Evolutionary conservation across 2,329 filamentous ascomycete species (phyloP).

Genomic region (Endothia cerciana): DNA sequence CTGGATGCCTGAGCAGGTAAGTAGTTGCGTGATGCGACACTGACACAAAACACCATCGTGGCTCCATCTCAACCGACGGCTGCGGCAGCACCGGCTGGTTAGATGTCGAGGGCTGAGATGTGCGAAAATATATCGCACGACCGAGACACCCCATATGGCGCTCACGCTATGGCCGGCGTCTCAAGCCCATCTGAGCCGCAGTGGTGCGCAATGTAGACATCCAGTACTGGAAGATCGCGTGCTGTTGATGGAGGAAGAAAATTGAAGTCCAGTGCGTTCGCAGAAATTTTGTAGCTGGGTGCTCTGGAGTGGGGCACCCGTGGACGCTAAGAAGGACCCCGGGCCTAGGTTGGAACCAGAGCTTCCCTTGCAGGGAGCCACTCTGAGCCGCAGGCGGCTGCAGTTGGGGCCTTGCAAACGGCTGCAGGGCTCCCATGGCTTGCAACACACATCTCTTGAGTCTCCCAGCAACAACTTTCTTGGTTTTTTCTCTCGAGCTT

Average conservation of each 20-base stretch:
- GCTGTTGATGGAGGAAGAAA: constrained; percentile 23
- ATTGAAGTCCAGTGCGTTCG: constrained; percentile 22
- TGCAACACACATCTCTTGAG: background rate
- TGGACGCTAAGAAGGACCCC: background rate
- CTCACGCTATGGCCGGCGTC: background rate
- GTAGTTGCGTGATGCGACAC: background rate
- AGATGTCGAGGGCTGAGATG: background rate
- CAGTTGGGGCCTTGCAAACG: background rate
- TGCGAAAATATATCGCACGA: background rate
- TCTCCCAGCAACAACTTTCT: constrained; percentile 1
- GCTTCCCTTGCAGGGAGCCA: background rate
- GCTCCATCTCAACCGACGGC: constrained; percentile 21
- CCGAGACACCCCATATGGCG: background rate
- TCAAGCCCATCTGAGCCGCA: background rate
- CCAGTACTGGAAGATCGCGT: constrained; percentile 3
- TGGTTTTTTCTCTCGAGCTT: too few relatives aligned
- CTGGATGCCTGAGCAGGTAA: background rate
- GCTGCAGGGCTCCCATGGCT: background rate
- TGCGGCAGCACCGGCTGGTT: constrained; percentile 20
- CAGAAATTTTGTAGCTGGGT: constrained; percentile 31
- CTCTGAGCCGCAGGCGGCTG: background rate
- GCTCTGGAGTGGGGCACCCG: constrained; percentile 14
- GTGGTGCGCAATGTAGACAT: background rate
- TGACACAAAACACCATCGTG: background rate
- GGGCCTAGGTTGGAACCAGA: background rate